Evolutionary conservation across 2,329 filamentous ascomycete species (phyloP).

Genomic region (Arthroderma sp.): DNA sequence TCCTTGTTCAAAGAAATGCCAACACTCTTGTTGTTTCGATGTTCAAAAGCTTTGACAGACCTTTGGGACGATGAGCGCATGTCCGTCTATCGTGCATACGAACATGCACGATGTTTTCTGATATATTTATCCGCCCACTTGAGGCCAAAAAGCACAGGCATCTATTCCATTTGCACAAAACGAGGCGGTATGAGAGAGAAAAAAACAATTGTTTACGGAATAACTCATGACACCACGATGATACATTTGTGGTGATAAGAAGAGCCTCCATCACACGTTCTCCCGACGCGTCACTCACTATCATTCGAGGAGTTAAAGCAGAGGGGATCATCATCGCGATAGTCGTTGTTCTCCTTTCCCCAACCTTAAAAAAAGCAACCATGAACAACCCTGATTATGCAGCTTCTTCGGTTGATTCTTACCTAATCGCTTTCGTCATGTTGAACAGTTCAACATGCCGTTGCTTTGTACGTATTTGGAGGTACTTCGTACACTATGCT

Average conservation of each 20-base stretch:
- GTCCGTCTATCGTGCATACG: neutral
- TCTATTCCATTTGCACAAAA: neutral
- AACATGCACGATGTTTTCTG: neutral
- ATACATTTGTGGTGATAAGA: neutral
- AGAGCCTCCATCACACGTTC: neutral
- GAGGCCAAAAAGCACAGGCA: neutral
- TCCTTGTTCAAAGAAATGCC: neutral
- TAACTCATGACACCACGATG: neutral
- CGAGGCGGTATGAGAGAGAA: neutral
- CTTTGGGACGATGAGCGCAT: neutral
- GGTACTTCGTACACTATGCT: neutral
- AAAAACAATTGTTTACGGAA: neutral
- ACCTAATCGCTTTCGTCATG: neutral
- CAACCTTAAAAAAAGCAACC: constrained; percentile 2
- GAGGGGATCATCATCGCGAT: neutral
- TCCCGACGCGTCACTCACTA: neutral
- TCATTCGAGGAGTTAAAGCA: neutral
- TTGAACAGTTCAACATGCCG: neutral
- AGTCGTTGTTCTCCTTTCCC: neutral
- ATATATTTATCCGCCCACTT: neutral
- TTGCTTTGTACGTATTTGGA: neutral
- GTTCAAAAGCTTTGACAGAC: neutral
- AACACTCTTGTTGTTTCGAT: neutral
- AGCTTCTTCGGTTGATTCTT: neutral
- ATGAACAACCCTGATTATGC: neutral